phyloP scores from a whole-genome alignment of 163 green algal genomes.

The Scenedesmus sp. region DNA sequence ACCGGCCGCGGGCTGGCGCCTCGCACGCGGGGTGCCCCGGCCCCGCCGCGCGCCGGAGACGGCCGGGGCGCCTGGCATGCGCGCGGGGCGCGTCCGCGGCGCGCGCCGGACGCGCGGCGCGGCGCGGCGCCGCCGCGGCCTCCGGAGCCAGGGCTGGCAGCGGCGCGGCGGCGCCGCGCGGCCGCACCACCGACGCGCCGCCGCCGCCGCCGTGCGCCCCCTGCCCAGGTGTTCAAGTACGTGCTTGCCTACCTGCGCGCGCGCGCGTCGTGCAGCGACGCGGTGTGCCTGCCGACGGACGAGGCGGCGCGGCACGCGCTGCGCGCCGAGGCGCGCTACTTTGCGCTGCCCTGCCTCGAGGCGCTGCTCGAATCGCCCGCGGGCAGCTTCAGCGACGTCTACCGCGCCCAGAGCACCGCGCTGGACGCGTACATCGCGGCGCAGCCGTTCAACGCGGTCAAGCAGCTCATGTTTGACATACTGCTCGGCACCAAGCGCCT shows the following conservation, averaged over 20 bases:
- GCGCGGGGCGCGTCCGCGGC: no score
- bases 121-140: no score
- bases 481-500: constrained; percentile 41
- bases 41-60: no score
- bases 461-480: constrained; percentile 49
- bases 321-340: constrained; percentile 36
- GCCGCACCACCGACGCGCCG: no score
- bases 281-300: constrained; percentile 29
- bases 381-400: constrained; percentile 23
- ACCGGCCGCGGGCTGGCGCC: no score
- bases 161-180: no score
- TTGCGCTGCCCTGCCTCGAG: constrained; percentile 41
- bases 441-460: constrained; percentile 24
- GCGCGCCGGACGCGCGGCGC: no score
- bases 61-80: no score
- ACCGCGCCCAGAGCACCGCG: constrained; percentile 41
- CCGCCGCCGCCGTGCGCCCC: no score
- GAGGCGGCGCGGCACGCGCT: constrained; percentile 23
- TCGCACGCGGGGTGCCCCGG: no score
- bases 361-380: constrained; percentile 32
- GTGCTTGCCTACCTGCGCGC: constrained; percentile 42
- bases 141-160: no score
- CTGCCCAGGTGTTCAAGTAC: constrained; percentile 39
- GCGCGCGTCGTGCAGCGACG: constrained; percentile 36
- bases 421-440: constrained; percentile 42